Evolutionary conservation across 208 protist genomes (phyloP), one percentile per base, ranked within the genome.

Genomic region (Trypanosoma cruzi): DNA sequence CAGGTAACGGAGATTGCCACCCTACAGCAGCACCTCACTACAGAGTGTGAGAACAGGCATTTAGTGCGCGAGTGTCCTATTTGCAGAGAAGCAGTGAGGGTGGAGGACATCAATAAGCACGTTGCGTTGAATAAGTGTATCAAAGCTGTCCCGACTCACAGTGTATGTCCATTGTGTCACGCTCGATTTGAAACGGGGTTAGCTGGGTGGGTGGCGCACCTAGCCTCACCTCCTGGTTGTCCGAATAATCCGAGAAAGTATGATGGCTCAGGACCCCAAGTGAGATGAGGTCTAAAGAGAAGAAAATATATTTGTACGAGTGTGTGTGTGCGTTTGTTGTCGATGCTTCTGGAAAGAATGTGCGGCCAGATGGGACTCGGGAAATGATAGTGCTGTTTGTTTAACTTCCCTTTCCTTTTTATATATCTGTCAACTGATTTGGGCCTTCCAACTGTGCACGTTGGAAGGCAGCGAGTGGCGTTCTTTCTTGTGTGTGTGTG

Each of bases 1-100:
- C 92, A 97, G 81, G 89, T 97, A 36, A 96, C 90, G 29, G 90
- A 97, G 72, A 95, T 97, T 58, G 80, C 84, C 61, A 89, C 82
- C 26, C 75, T 97, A 58, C 89, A 96, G 75, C 77, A 94, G 66
- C 93, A 97, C 73, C 74, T 95, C n/a, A 84, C 95, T 26, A 77
- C 68, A 8, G 93, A 97, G 75, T 97, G 93, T 64, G 86, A 93
- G 68, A 79, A 82, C 36, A 73, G 78, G 22, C 62, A 63, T 13
- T 63, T 90, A 26, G 88, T 96, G 64, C 79, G 83, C 4, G 84
- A 96, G 81, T 97, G 93, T 65, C 90, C 90, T n/a, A 81, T 76
- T n/a, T 97, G 93, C 68, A 82, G 84, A 44, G 90, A 96, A 68
- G 93, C 93, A 5, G 85, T 97, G 20, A 82, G 85, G 2, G 81